These are phyloP conservation scores for Tilletia caries DNA, from an alignment of 1,284 basidiomycete genomes.

Conservation along the genomic window DNA sequence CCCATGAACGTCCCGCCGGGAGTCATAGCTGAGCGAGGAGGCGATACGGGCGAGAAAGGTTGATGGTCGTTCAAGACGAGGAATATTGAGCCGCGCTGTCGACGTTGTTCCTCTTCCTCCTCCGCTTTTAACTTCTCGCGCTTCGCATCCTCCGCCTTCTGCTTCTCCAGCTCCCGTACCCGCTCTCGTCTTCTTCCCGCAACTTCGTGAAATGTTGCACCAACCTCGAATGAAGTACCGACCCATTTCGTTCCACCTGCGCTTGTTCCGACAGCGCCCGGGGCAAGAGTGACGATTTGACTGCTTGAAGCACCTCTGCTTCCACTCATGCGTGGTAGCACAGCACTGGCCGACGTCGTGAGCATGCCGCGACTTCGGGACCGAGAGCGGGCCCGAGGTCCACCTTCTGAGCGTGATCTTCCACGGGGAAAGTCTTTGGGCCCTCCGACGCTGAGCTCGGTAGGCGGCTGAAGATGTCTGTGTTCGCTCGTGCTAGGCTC, in stretches of 20 bases:
- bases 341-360: background rate
- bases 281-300: constrained; percentile 12
- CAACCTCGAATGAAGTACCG: constrained; percentile 45
- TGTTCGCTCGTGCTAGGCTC: no score
- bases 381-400: background rate
- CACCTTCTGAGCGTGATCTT: background rate
- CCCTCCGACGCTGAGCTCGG: no score
- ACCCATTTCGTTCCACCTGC: constrained; percentile 49
- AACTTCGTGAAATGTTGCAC: constrained; percentile 39
- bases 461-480: no score
- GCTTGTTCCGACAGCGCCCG: constrained; percentile 42
- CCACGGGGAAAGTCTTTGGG: no score
- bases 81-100: background rate
- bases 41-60: background rate
- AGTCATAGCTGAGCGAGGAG: background rate
- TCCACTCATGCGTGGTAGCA: background rate
- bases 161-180: constrained; percentile 7
- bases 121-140: background rate
- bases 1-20: background rate
- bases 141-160: constrained; percentile 16
- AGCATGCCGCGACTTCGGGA: background rate
- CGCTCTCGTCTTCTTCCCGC: constrained; percentile 24
- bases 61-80: background rate
- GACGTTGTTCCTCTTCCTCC: background rate
- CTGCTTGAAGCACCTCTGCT: background rate